Conservation (phyloP, 345 rosid genomes). For the Excoecaria agallocha region DNA sequence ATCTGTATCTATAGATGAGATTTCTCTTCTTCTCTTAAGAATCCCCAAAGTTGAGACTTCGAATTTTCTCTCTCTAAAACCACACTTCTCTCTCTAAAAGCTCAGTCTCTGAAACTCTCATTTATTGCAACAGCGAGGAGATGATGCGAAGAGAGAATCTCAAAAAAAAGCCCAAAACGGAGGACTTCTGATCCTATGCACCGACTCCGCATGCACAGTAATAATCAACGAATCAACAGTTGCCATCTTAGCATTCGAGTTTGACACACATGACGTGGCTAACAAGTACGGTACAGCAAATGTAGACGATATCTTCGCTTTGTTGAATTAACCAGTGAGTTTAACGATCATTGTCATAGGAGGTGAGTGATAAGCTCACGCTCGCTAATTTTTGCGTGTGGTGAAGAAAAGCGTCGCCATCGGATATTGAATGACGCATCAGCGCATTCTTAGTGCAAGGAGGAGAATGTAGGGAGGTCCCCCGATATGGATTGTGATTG, state of each 20-base stretch:
- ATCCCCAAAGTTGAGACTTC: background rate
- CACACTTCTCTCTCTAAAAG: conserved; percentile 23
- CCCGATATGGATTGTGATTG: conserved; percentile 17
- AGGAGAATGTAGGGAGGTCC: background rate
- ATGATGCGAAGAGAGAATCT: conserved; percentile 21
- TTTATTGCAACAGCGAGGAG: conserved; percentile 34
- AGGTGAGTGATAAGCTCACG: conserved; percentile 19
- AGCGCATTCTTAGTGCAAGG: conserved; percentile 6
- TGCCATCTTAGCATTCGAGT: background rate
- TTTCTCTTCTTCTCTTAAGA: conserved; percentile 13
- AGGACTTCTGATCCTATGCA: conserved; percentile 12
- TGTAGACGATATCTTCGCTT: conserved; percentile 15
- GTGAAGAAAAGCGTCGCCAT: conserved; percentile 10
- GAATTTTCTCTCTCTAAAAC: conserved; percentile 18
- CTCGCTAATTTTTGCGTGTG: conserved; percentile 19
- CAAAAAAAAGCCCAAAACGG: background rate
- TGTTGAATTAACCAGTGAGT: conserved; percentile 21
- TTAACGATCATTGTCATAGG: conserved; percentile 30
- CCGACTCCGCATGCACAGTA: background rate
- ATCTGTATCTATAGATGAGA: conserved; percentile 16
- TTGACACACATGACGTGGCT: background rate
- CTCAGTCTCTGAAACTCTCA: conserved; percentile 22
- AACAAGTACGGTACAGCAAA: background rate
- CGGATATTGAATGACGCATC: conserved; percentile 16
- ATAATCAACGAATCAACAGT: background rate